phyloP scores from a whole-genome alignment of 139 green algal species.

The Nannochloris sp. region DNA sequence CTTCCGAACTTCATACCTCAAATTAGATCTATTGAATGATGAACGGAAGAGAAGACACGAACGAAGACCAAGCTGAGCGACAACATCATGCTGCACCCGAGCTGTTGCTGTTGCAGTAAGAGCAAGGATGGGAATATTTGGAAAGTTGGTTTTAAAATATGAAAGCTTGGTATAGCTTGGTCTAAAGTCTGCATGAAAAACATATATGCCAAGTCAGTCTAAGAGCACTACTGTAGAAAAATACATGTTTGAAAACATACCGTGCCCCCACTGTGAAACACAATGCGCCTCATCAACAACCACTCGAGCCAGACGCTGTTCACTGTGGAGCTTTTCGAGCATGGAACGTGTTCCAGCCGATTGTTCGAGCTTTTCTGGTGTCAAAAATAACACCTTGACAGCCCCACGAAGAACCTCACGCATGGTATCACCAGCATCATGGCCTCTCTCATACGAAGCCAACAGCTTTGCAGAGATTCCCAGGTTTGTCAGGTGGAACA shows the following conservation, averaged over 20 bases:
- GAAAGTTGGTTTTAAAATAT: conserved; percentile 65
- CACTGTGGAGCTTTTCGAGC: conserved; percentile 50
- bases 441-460: conserved; percentile 15
- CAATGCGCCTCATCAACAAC: conserved; percentile 96
- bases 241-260: conserved; percentile 17
- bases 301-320: conserved; percentile 46
- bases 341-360: conserved; percentile 36
- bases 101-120: conserved; percentile 80
- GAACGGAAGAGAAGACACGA: conserved; percentile 69
- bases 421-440: conserved; percentile 6
- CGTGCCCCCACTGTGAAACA: conserved; percentile 85
- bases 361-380: conserved; percentile 72
- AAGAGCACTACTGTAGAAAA: background rate
- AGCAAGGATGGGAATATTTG: conserved; percentile 67
- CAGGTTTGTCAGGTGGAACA: conserved; percentile 50
- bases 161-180: conserved; percentile 70
- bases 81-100: conserved; percentile 66
- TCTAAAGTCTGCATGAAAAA: conserved; percentile 75
- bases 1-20: conserved; percentile 76
- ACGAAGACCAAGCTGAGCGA: conserved; percentile 34
- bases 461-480: conserved; percentile 32
- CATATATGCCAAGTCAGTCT: background rate
- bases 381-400: conserved; percentile 81
- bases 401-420: background rate
- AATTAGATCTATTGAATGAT: conserved; percentile 90